Evolutionary conservation across 768 basidiomycete species (phyloP).

Genomic region (Crassisporium funariophilum): DNA sequence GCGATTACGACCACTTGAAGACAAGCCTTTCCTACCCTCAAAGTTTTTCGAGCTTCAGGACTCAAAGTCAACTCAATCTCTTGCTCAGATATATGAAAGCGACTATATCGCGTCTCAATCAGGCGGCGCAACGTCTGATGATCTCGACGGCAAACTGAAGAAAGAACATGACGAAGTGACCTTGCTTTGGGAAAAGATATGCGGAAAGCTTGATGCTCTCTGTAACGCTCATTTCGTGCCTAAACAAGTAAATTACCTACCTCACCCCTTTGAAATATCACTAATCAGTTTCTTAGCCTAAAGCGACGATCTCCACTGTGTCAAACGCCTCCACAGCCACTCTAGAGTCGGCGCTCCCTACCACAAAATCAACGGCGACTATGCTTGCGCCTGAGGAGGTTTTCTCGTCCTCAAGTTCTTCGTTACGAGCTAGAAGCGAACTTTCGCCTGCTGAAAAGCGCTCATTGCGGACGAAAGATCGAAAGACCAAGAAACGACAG

Average conservation of each 20-base stretch:
- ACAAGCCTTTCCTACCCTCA: constrained; percentile 91
- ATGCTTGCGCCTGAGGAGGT: constrained; percentile 96
- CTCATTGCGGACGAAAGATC: constrained; percentile 62
- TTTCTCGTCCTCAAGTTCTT: constrained; percentile 58
- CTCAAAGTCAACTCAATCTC: constrained; percentile 81
- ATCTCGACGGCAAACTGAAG: constrained; percentile 84
- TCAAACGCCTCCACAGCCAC: constrained; percentile 79
- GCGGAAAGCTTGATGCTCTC: constrained; percentile 86
- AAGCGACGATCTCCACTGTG: constrained; percentile 81
- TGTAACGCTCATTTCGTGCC: constrained; percentile 96
- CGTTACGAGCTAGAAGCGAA: constrained; percentile 71
- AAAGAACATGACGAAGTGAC: constrained; percentile 91
- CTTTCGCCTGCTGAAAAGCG: constrained; percentile 86
- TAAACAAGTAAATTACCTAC: constrained; percentile 67
- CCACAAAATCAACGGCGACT: constrained; percentile 68
- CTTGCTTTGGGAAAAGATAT: constrained; percentile 81
- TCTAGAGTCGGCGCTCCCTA: constrained; percentile 90
- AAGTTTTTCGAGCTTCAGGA: constrained; percentile 88
- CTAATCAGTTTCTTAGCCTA: constrained; percentile 58
- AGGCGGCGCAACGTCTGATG: constrained; percentile 58
- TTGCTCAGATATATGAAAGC: constrained; percentile 96
- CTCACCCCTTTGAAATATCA: neutral
- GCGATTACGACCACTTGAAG: constrained; percentile 74
- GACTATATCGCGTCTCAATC: constrained; percentile 77
- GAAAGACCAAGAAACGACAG: constrained; percentile 72